Evolutionary conservation across 1,139 yeast genomes (phyloP), one percentile per base, ranked within the genome.

Genomic region (Kodamaea sp.): DNA sequence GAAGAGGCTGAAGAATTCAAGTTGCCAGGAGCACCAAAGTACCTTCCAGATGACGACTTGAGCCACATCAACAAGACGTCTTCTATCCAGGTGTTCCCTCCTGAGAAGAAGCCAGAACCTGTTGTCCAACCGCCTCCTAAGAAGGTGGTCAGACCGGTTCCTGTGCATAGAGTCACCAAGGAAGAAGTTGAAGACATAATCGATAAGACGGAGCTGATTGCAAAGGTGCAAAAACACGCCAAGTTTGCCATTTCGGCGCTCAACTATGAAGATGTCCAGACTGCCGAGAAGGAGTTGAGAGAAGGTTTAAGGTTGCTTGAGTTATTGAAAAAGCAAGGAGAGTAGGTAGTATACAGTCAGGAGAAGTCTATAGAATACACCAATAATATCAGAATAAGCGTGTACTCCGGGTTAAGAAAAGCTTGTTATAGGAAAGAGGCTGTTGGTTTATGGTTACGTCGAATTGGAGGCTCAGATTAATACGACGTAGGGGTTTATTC

Each of bases 161-260:
- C 37, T 8, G 21, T 28, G 7, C 28, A 15, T 7, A 52, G 41
- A 22, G 53, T 45, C 10, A 59, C 60, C 15, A 65, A 65, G 39
- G 72, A 63, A 18, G 72, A 74, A 28, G 72, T 83, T 18, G 60
- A 61, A 24, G 55, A 63, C 24, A 74, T 84, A 28, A 56, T 85
- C 40, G 73, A 74, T 42, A 71, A 74, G 27, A 76, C 83, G 13
- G 88, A 84, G 39, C 66, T 73, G 24, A 78, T 84, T 15, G 47
- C 76, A n/a, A 66, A 72, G 45, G 85, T 89, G 1, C 97, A 90
- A 54, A 88, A 85, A 53, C 85, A 80, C 46, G 92, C 97, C 32
- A 86, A 83, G 57, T 92, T 82, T 58, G 97, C 97, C 3, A 83
- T 90, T 7, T 86, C 96, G 31, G 98, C 98, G 0, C 72, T 92